Evolutionary conservation across 805 yeast genomes (phyloP), one percentile per base, ranked within the genome.

Genomic region (Suhomyces canberraensis): DNA sequence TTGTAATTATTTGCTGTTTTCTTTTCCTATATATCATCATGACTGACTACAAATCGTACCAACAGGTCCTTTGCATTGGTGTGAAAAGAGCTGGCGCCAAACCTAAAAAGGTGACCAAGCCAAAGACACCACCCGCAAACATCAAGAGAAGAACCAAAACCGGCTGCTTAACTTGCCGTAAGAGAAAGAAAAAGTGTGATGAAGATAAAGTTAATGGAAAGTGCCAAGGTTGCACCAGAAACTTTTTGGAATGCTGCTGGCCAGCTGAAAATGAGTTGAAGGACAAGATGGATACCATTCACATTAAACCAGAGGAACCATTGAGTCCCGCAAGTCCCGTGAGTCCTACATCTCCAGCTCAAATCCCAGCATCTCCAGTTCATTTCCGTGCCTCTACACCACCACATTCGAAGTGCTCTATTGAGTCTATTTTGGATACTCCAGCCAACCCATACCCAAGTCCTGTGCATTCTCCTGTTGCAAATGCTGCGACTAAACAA

Each of bases 121-220:
- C 45, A 8, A 44, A 41, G 30, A 33, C 26, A 16, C 34, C 27
- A 25, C 25, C 34, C 3, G 31, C 45, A 26, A 31, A 18, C 22
- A 33, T 41, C 13, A 44, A 45, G 29, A 46, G 52, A 44, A 53
- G 77, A 49, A 69, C 73, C 4, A 66, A 72, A 42, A 70, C 77
- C 3, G 78, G 78, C 3, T 78, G 84, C 48, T 63, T 78, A 43
- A 78, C 79, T 31, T 80, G 87, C 54, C 67, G 84, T 36, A 70
- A 73, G 42, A 70, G 84, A 48, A 80, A 79, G 59, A 71, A 80
- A 61, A 79, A 79, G 61, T 79, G 85, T 56, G 83, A 78, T 48
- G 76, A 76, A 44, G 56, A 58, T 25, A 62, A 49, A 22, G 61
- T 56, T 8, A 61, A 60, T 39, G 73, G 73, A 4, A 69, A 69